Base-by-base conservation (phyloP, 2,329 filamentous ascomycete genomes). In the Cryphonectria carpinicola region DNA sequence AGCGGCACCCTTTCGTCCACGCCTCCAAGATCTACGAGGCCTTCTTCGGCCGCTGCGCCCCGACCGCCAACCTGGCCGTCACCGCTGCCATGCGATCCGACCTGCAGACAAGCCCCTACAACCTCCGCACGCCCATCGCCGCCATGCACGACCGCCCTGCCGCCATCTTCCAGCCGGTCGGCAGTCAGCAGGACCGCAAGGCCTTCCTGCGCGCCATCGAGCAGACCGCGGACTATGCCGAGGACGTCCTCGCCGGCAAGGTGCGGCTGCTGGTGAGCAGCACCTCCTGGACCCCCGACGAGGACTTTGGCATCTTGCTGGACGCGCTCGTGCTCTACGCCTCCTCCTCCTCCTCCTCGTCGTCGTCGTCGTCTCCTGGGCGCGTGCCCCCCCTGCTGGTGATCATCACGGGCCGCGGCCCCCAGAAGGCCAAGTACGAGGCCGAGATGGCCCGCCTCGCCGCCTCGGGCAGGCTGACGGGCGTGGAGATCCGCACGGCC, bases 231-330 rank as follows among this genome's bases (percentile, higher is more conserved):
- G 80, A 86, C 13, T 82, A 91, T 65, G 89, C 89, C 0, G 78
- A 86, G 10, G 83, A 87, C 66, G 88, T 95, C 43, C 77, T 88
- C 32, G 81, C 84, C 22, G 87, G 88, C 6, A 83, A 83, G 11
- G 87, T 88, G 68, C 89, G 87, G 41, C 85, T 99, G 3, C 82
- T 99, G 10, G 93, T 98, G 52, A 97, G 93, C 82, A 96, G 94
- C 70, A 99, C 96, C 0, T 98, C 95, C 14, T 99, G 96, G 96
- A 99, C 96, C 0, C 89, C 94, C 0, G 96, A 99, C 77, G 96
- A 99, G 80, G 95, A 99, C 80, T 98, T 99, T 79, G 91, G 90
- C 0, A 82, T 99, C 5, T 86, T 99, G 2, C 90, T 99, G 4
- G 90, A 94, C 66, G 95, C 94, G 0, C 84, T 99, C 0, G 89